These are phyloP conservation scores for Penicillium atrosanguineum DNA, from an alignment of 495 filamentous ascomycete species.

Conservation along the genomic window DNA sequence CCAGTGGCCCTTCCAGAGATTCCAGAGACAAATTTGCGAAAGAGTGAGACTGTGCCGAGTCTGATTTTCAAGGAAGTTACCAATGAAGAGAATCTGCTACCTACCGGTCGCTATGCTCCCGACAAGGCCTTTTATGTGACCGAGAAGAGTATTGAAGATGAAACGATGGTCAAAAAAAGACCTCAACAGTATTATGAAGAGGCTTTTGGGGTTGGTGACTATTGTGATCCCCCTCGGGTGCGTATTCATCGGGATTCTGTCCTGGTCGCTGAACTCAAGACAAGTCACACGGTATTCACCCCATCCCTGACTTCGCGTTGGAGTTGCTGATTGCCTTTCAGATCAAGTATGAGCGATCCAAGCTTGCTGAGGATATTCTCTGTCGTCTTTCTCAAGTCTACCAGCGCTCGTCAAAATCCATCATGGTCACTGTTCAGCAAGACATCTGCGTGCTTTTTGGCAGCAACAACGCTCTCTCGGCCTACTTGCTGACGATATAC, in stretches of 20 bases:
- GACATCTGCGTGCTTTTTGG: constrained; percentile 74
- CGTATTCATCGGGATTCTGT: constrained; percentile 63
- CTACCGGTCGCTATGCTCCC: constrained; percentile 5
- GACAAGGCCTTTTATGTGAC: constrained; percentile 14
- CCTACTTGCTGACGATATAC: constrained; percentile 76
- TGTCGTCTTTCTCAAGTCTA: constrained; percentile 70
- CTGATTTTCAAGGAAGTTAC: constrained; percentile 25
- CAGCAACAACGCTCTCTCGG: constrained; percentile 69
- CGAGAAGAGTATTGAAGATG: constrained; percentile 13
- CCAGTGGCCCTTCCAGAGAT: not conserved
- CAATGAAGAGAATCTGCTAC: constrained; percentile 21
- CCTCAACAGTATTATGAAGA: constrained; percentile 57
- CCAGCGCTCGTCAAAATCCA: constrained; percentile 64
- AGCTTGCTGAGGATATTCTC: constrained; percentile 67
- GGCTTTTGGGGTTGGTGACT: constrained; percentile 54
- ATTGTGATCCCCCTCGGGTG: constrained; percentile 50
- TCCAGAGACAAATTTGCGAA: not conserved
- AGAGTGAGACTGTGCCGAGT: constrained; percentile 15
- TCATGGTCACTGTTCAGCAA: constrained; percentile 70
- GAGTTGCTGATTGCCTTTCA: constrained; percentile 11
- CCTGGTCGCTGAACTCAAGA: constrained; percentile 76
- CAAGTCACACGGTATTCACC: constrained; percentile 69
- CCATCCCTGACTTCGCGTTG: not conserved
- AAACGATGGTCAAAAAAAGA: constrained; percentile 32
- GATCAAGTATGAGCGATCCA: constrained; percentile 37